Base-by-base conservation (phyloP, 208 protist genomes). In the Porcisia hertigi region DNA sequence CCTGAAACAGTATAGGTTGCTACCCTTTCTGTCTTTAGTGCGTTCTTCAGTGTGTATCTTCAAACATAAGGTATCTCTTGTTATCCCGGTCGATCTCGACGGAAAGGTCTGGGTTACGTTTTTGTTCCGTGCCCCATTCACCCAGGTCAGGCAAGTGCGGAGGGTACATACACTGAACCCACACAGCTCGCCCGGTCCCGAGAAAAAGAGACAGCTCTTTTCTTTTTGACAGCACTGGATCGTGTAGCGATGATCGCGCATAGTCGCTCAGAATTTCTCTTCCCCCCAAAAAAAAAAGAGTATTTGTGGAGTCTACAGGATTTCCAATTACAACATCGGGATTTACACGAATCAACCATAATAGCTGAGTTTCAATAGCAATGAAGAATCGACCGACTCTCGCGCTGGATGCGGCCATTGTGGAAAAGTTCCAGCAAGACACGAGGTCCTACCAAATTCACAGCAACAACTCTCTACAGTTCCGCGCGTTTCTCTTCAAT, bases 371-470 rank as follows among this genome's bases (percentile, higher is more conserved):
- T 43, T 41, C 20, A 20, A 25, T 60, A 76, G 80, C 60, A 57
- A 87, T 93, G 86, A 90, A 87, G 71, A 95, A 87, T 66, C 82
- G 87, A 65, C 83, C 89, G 4, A 73, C 77, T 65, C 83, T 90
- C 25, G 83, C 82, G 7, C 77, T 97, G 69, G 89, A 97, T 83
- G 81, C 86, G 18, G 81, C 70, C 34, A 81, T 86, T 2, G 88
- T 97, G 30, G 88, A 94, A 45, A 83, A 88, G 16, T 91, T 83
- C 57, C 80, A 91, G 75, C 79, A 93, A 59, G 88, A 94, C 67
- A 72, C 89, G 3, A 88, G 92, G 80, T 97, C 93, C 8, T 97
- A 97, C 70, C 87, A 95, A 71, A 95, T 97, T 63, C 92, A 92
- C 69, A 95, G 89, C 80, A 94, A 94, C 75, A 95, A 97, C 66